Base-by-base conservation (phyloP, 192 early-diverging fungal species). In the Globomyces pollinis-pini region DNA sequence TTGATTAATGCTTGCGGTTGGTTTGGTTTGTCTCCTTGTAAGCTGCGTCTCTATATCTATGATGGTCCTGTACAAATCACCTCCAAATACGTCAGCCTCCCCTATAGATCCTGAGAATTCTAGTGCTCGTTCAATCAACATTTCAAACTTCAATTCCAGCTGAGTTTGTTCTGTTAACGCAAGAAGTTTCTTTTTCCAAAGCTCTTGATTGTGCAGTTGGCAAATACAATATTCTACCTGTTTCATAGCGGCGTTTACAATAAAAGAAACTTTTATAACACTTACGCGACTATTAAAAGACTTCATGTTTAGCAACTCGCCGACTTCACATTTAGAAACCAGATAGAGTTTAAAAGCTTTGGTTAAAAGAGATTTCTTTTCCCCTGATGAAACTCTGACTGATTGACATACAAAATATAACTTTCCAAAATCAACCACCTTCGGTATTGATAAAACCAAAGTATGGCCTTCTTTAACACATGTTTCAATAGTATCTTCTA, bases 11-110 rank as follows among this genome's bases (percentile, higher is more conserved):
- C 44, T 47, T 20, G 23, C 28, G 23, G 28, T 26, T 26, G 16
- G 28, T 47, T 26, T 47, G 44, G 23, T 8, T 47, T 26, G 28
- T 47, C 23, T 11, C 28, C 5, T n/a, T 2, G 5, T 18, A 1
- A 57, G 23, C 8, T 34, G 44, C 4, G 44, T 26, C 4, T 47
- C 44, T 20, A 50, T 38, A 3, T 56, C 68, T 6, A 70, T 13
- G 6, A 72, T 26, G 0, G 65, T 50, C 28, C 24, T 30, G 21
- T 35, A 60, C 41, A 71, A 31, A 26, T 64, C 31, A 6, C 67
- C 61, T 24, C 66, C 60, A 24, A 24, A 67, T 21, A 70, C 28
- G 4, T 68, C 66, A 23, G n/a, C 18, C 15, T 70, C 50, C 2
- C 53, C 33, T 15, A 70, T 21, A 2, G 34, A 35, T 33, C 24